These are phyloP conservation scores for Mycena capillaripes DNA, from an alignment of 768 basidiomycete species.

Conservation along the genomic window DNA sequence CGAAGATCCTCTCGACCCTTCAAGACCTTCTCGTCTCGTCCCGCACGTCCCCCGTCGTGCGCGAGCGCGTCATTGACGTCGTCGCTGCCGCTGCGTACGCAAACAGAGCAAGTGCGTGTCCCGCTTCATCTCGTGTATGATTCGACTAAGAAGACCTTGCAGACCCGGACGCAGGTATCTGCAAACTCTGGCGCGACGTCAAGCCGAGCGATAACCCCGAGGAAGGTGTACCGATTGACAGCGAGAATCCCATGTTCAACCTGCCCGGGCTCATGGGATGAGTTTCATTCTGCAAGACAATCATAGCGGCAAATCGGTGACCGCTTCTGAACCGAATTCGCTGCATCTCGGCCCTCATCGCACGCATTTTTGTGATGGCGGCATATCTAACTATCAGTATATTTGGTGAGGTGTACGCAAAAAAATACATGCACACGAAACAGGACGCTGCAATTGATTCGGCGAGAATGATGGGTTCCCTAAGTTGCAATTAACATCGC, in stretches of 20 bases:
- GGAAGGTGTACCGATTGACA: slow-evolving; percentile 84
- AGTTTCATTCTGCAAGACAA: too few species aligned
- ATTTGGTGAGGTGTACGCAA: too few species aligned
- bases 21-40: slow-evolving; percentile 79
- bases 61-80: slow-evolving; percentile 85
- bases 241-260: slow-evolving; percentile 86
- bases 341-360: too few species aligned
- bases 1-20: slow-evolving; percentile 84
- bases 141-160: not conserved
- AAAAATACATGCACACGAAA: too few species aligned
- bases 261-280: too few species aligned
- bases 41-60: slow-evolving; percentile 83
- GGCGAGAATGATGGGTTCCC: too few species aligned
- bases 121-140: not conserved
- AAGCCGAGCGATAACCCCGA: slow-evolving; percentile 88
- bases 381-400: too few species aligned
- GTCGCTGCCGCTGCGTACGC: slow-evolving; percentile 86
- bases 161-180: slow-evolving; percentile 68
- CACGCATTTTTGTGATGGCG: too few species aligned
- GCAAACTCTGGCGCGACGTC: slow-evolving; percentile 83
- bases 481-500: too few species aligned
- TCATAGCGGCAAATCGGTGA: too few species aligned
- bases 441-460: too few species aligned
- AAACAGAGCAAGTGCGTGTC: slow-evolving; percentile 61
- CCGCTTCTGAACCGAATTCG: too few species aligned